Conservation (phyloP, 2,329 filamentous ascomycete genomes). For the Aureobasidium subglaciale region DNA sequence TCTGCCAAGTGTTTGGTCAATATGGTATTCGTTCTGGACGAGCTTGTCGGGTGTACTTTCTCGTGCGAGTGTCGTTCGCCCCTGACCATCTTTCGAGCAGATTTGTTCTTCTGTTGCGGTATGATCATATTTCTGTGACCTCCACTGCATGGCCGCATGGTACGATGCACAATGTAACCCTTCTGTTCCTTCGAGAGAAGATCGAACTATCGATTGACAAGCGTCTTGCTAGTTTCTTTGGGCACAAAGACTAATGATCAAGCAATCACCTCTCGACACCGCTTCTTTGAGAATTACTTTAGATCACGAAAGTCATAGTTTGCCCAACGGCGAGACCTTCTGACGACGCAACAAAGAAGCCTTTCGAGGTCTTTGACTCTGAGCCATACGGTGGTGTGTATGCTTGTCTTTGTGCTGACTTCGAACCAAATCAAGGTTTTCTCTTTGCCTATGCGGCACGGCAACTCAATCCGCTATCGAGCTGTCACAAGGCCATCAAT, state of each 20-base stretch:
- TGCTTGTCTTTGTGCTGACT: slow-evolving; percentile 5
- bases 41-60: too few relatives aligned
- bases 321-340: not conserved
- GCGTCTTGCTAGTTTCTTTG: not conserved
- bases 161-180: not conserved
- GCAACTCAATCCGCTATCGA: not conserved
- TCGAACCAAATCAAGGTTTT: not conserved
- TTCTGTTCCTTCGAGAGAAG: too few relatives aligned
- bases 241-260: not conserved
- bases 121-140: too few relatives aligned
- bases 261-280: not conserved
- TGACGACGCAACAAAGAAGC: not conserved
- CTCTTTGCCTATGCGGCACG: not conserved
- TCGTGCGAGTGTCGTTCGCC: too few relatives aligned
- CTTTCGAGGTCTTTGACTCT: not conserved
- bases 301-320: not conserved
- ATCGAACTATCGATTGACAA: not conserved
- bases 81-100: too few relatives aligned
- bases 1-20: too few relatives aligned
- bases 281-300: not conserved
- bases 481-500: slow-evolving; percentile 11
- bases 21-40: too few relatives aligned
- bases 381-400: not conserved
- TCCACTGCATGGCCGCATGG: not conserved
- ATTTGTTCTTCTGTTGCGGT: too few relatives aligned